Conservation (phyloP, 257 asterid species). For the Perilla frutescens region DNA sequence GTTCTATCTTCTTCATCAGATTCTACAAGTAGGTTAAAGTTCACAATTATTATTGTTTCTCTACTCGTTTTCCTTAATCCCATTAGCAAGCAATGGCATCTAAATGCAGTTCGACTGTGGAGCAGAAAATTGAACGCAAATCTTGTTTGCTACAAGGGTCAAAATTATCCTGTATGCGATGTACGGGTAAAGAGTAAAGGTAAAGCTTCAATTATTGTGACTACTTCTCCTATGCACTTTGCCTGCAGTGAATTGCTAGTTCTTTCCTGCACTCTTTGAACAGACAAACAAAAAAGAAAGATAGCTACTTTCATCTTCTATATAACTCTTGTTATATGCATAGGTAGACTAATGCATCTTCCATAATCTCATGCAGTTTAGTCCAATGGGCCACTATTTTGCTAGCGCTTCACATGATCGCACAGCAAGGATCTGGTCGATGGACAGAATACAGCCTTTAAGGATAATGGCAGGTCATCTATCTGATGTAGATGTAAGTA, state of each 20-base stretch:
- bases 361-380: slow-evolving; percentile 69
- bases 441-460: slow-evolving; percentile 90
- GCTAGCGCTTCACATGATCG: slow-evolving; percentile 99
- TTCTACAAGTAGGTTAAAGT: slow-evolving; percentile 70
- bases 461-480: slow-evolving; percentile 98
- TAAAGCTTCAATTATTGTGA: slow-evolving; percentile 25
- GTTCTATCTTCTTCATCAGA: slow-evolving; percentile 94
- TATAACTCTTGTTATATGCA: background rate
- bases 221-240: background rate
- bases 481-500: slow-evolving; percentile 96
- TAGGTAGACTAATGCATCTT: slow-evolving; percentile 7
- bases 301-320: slow-evolving; percentile 5
- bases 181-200: slow-evolving; percentile 63
- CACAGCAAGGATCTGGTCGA: slow-evolving; percentile 95
- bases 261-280: background rate
- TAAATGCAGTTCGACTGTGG: slow-evolving; percentile 87
- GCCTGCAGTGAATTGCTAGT: background rate
- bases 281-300: background rate
- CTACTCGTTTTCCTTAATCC: slow-evolving; percentile 2
- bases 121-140: slow-evolving; percentile 88
- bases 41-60: slow-evolving; percentile 23
- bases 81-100: slow-evolving; percentile 25
- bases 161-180: slow-evolving; percentile 99
- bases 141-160: slow-evolving; percentile 99
- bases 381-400: slow-evolving; percentile 96